Evolutionary conservation across 164 flowering plant genomes (phyloP), one percentile per base, ranked within the genome.

Genomic region (Magnolia officinalis): DNA sequence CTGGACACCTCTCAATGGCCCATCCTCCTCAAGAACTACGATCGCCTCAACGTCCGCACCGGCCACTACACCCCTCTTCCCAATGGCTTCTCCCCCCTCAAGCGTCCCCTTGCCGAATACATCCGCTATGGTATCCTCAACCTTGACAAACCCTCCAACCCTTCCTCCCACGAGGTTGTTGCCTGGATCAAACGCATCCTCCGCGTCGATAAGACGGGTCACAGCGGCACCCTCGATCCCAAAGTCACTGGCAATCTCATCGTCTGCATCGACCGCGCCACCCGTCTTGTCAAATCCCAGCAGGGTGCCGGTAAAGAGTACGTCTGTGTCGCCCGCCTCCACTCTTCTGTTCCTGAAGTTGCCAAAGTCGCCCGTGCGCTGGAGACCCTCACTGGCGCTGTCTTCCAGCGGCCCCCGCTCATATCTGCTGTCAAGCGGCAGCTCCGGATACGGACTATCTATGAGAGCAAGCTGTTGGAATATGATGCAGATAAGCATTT

Each of bases 231-330:
- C 21, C 86, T 91, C 1, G 96, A 91, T 67, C 96, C 96, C 52
- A 91, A 91, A 77, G 94, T 91, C 37, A 91, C 94, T 16, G 96
- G 96, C 0, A 90, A 89, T 64, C 77, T 91, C 19, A 90, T 91
- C 72, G 96, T 91, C 26, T 91, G 96, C 79, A 88, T 91, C 74
- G 93, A 91, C 72, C 73, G 93, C 59, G 93, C 93, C 37, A 91
- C 93, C 20, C 86, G 96, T 26, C 83, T 91, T 0, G 96, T 91
- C 16, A 91, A 91, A 67, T 91, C 96, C 6, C 93, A 91, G 67
- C 96, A 91, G 70, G 96, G 96, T 18, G 96, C 96, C 2, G 95
- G 95, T 0, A 91, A 91, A 71, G 93, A 91, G 87, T 91, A 91
- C 58, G 95, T 91, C 45, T 91, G 96, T 70, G 79, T 91, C 21